Conservation (phyloP, 306 rosid species). For the Quercus cerris region DNA sequence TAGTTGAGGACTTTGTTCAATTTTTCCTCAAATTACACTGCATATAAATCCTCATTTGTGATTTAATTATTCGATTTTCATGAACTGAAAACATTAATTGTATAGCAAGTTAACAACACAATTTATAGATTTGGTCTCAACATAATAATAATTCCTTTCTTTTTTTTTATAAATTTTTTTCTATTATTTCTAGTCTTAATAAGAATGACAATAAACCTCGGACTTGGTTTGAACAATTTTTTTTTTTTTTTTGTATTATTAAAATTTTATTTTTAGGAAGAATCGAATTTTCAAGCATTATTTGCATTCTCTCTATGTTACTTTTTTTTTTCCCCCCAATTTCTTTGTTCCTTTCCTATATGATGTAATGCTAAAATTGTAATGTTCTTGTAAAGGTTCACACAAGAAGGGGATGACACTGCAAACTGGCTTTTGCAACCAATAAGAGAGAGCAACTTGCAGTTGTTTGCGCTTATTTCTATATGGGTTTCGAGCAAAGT, state of each 20-base stretch:
- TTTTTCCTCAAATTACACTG: not conserved
- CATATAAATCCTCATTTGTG: not conserved
- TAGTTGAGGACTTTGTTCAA: not conserved
- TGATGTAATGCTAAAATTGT: not conserved
- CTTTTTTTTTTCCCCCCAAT: not conserved
- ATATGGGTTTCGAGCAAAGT: conserved; percentile 93
- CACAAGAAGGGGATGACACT: conserved; percentile 14
- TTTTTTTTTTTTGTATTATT: not conserved
- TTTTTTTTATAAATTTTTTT: no score
- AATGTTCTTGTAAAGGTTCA: conserved; percentile 25
- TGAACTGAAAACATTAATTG: not conserved
- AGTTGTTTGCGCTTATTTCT: conserved; percentile 73
- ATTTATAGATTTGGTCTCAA: not conserved
- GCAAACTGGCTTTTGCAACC: conserved; percentile 68
- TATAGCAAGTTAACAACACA: no score
- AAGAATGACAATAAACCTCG: not conserved
- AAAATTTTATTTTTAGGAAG: not conserved
- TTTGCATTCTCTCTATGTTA: not conserved
- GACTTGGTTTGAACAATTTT: not conserved
- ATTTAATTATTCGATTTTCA: not conserved
- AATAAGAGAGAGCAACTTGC: conserved; percentile 62
- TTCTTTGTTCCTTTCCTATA: not conserved
- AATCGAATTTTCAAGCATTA: not conserved
- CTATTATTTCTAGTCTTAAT: no score
- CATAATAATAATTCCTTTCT: no score